Percentiles rank a stretch among this genome's conserved stretches.
phyloP scores from a whole-genome alignment of 306 rosid genomes.

The Fagus sylvatica region DNA sequence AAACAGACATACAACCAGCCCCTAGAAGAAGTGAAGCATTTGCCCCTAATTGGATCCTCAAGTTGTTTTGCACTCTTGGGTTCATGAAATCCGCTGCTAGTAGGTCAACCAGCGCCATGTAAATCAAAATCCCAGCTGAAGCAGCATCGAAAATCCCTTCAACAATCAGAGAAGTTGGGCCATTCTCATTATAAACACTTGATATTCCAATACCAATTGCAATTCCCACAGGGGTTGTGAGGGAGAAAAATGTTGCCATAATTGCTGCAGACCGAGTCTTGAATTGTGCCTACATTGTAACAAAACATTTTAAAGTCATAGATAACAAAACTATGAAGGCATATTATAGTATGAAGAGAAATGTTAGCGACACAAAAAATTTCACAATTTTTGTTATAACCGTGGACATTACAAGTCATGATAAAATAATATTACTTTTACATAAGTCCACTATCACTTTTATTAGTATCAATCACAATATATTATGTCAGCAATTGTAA shows the following conservation, averaged over 20 bases:
- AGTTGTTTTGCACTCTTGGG: constrained; percentile 52
- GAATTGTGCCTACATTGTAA: constrained; percentile 54
- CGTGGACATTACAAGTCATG: no score
- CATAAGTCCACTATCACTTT: no score
- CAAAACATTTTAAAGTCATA: not conserved
- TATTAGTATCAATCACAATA: no score
- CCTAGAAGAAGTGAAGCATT: constrained; percentile 66
- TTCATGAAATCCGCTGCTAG: constrained; percentile 78
- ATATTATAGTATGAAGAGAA: not conserved
- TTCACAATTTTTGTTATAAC: no score
- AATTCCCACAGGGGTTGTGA: constrained; percentile 74
- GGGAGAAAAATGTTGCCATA: constrained; percentile 63
- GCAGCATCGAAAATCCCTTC: constrained; percentile 64
- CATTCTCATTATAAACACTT: constrained; percentile 44
- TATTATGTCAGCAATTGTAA: no score
- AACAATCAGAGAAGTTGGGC: constrained; percentile 54
- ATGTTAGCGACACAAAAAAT: no score
- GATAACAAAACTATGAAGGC: not conserved
- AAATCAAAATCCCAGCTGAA: constrained; percentile 70
- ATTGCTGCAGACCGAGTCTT: constrained; percentile 43
- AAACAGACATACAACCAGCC: constrained; percentile 61
- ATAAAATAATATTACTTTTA: no score
- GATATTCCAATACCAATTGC: constrained; percentile 59
- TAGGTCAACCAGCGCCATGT: constrained; percentile 76
- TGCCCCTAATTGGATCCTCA: constrained; percentile 48